Base-by-base conservation (phyloP, 169 alveolate species). In the Plasmodium gallinaceum region DNA sequence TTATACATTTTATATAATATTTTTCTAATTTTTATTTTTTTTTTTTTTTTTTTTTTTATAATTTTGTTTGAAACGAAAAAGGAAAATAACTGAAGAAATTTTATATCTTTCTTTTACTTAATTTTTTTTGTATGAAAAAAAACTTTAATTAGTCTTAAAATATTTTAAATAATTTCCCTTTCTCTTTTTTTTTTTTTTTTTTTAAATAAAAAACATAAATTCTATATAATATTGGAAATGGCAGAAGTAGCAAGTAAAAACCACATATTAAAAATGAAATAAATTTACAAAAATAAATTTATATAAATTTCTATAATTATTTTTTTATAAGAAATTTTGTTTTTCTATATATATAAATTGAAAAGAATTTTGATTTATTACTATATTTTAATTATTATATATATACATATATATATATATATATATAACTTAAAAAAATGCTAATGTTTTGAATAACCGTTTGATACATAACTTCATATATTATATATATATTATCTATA, bases 221-320 rank as follows among this genome's bases (percentile, higher is more conserved):
- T 58, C 26, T 24, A 46, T 61, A 7, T 73, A 45, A 46, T 42
- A 64, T 37, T 16, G 69, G 58, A 66, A 83, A 83, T 83, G 91
- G 83, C 91, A 14, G 91, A 83, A 32, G 91, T 83, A 66, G 91
- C 91, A 83, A 83, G 91, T 83, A 83, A 83, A 32, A 46, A 60
- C 39, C 14, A 37, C 32, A 54, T 58, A 51, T 14, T 43, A 12
- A 64, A 42, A 14, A 39, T 39, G 45, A 62, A 52, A 75, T 37
- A 32, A 52, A 68, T 46, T 54, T 54, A 16, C 26, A 54, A 32
- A 57, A 72, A 72, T 26, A 24, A 8, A 72, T 43, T 51, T 52
- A 54, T 24, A 57, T n/a, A 5, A n/a, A 26, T 5, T 26, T 32
- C 12, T 5, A 7, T 20, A 26, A 12, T 10, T 2, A 14, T 72